Conservation (phyloP, 2,329 filamentous ascomycete species). For the Kalmusia sp. region DNA sequence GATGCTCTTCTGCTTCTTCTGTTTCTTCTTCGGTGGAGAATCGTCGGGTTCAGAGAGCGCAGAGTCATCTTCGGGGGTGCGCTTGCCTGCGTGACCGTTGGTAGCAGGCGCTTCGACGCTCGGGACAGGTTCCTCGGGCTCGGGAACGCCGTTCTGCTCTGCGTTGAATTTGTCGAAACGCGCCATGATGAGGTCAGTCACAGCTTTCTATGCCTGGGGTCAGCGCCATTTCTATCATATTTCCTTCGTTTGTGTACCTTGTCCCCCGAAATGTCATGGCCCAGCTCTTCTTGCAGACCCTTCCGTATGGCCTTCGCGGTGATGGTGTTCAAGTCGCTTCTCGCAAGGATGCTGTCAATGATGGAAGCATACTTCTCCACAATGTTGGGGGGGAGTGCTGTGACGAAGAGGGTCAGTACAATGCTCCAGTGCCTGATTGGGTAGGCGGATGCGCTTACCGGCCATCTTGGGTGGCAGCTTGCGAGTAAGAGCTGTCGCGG, state of each 20-base stretch:
- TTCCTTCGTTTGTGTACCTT: constrained; percentile 56
- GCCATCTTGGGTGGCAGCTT: constrained; percentile 33
- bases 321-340: constrained; percentile 68
- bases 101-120: constrained; percentile 34
- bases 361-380: constrained; percentile 62
- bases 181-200: constrained; percentile 56
- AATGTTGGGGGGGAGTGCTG: constrained; percentile 54
- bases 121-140: constrained; percentile 46
- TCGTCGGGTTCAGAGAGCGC: constrained; percentile 51
- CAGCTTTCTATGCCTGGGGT: constrained; percentile 45
- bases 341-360: constrained; percentile 68
- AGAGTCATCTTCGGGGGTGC: constrained; percentile 50
- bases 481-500: background rate
- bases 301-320: constrained; percentile 71
- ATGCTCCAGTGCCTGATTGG: constrained; percentile 6
- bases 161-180: constrained; percentile 58
- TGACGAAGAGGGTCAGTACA: constrained; percentile 17
- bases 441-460: constrained; percentile 26
- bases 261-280: constrained; percentile 67
- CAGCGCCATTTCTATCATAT: constrained; percentile 12
- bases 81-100: constrained; percentile 49
- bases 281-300: constrained; percentile 65
- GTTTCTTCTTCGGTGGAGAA: constrained; percentile 55
- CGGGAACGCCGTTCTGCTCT: constrained; percentile 34
- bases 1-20: constrained; percentile 72